Conservation (phyloP, 2,329 filamentous ascomycete species). For the Venturia oleaginea region DNA sequence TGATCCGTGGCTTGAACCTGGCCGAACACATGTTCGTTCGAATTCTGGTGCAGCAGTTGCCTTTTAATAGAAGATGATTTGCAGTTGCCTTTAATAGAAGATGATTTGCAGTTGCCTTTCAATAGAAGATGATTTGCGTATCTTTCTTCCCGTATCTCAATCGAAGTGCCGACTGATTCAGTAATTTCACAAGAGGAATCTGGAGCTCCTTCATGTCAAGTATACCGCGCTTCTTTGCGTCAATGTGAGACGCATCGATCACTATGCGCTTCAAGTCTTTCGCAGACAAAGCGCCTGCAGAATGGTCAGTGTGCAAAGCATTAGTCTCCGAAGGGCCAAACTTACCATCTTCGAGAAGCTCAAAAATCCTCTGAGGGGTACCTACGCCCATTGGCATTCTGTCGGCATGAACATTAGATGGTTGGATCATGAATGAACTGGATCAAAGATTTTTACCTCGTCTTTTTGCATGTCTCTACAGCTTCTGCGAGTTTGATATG, state of each 20-base stretch:
- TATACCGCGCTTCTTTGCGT: conserved; percentile 87
- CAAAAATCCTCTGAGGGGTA: conserved; percentile 73
- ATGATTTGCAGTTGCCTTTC: too few species aligned
- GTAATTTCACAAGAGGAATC: conserved; percentile 65
- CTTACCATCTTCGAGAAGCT: conserved; percentile 72
- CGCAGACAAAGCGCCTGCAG: conserved; percentile 49
- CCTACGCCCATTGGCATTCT: conserved; percentile 83
- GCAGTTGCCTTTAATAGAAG: too few species aligned
- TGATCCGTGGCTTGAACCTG: neutral
- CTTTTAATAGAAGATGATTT: too few species aligned
- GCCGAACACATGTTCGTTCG: neutral
- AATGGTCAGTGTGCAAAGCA: neutral
- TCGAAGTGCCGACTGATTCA: conserved; percentile 34
- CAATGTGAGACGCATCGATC: conserved; percentile 85
- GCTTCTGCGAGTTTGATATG: conserved; percentile 94
- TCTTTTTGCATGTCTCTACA: conserved; percentile 61
- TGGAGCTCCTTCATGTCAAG: conserved; percentile 94
- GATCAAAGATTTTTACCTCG: conserved; percentile 33
- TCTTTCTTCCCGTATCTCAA: conserved; percentile 3
- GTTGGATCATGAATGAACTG: neutral
- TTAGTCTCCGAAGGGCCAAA: conserved; percentile 22
- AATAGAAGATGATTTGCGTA: neutral
- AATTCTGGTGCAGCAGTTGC: neutral
- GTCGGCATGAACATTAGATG: conserved; percentile 20
- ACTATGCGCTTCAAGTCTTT: conserved; percentile 68